Base-by-base conservation (phyloP, 768 basidiomycete species). In the Boletus sensibilis region DNA sequence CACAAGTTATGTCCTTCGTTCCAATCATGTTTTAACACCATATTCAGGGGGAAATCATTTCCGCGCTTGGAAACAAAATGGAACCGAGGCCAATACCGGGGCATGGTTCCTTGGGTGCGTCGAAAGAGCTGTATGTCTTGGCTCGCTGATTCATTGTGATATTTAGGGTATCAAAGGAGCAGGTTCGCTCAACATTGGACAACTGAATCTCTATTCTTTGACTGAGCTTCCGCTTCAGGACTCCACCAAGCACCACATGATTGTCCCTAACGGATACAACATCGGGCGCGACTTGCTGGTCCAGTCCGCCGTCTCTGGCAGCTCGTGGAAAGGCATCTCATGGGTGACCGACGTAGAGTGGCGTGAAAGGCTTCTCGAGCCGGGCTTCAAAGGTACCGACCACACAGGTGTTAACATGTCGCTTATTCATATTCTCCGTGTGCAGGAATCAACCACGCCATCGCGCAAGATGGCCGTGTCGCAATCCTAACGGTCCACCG, bases 61-160 rank as follows among this genome's bases (percentile, higher is more conserved):
- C 65, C 81, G 92, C 47, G 90, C 90, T 9, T 94, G 92, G 92
- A 85, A 84, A 65, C 92, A 94, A 77, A 91, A 92, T 61, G 92
- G 90, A 4, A 85, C 87, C 0, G 65, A 75, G 18, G 89, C 82
- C 0, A 75, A 86, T 63, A 87, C 82, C 46, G 83, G 87, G 1
- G 92, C 92, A 9, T 94, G 92, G 92, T 94, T 94, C 65, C 75
- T 94, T 11, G 91, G 83, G 89, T 88, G 66, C 40, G 83, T 76
- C 38, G 9, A 59, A 41, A 14, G 3, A 41, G 6, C 21, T 23
- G 12, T 52, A 21, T 40, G 37, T 20, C 13, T 43, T 41, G 31
- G 1, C 31, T 25, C 20, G 20, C 33, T 52, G 29, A 55, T 39
- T 59, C 20, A 59, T 46, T 20, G 27, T 34, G 18, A 35, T 44